phyloP scores from a whole-genome alignment of 192 early-diverging fungal genomes.

The Rhizophagus prolifer region DNA sequence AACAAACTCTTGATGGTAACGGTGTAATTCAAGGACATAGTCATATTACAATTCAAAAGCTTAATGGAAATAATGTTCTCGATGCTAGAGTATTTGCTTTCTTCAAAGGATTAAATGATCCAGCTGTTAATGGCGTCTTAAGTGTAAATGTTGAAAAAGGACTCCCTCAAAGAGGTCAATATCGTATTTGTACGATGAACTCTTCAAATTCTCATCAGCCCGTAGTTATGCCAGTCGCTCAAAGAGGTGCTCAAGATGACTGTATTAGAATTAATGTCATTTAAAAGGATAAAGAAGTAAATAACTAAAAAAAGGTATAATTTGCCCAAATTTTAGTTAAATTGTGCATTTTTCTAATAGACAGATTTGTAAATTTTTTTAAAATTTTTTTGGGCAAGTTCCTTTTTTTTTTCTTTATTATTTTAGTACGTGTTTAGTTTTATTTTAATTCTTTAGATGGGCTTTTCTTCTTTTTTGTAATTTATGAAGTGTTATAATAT shows the following conservation, averaged over 20 bases:
- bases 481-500: no score
- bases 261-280: slow-evolving; percentile 14
- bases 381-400: no score
- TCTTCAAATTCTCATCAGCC: slow-evolving; percentile 5
- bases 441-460: background rate
- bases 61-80: background rate
- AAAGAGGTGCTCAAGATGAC: slow-evolving; percentile 31
- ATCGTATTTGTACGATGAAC: slow-evolving; percentile 25
- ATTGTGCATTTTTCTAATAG: no score
- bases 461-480: background rate
- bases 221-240: slow-evolving; percentile 31
- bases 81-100: background rate
- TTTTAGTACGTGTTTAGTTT: background rate
- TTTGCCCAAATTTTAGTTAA: no score
- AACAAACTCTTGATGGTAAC: background rate
- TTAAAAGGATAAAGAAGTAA: no score
- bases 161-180: background rate
- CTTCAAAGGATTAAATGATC: slow-evolving; percentile 9
- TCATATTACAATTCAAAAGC: background rate
- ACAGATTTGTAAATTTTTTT: no score
- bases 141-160: background rate
- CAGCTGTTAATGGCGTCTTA: background rate
- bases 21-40: background rate
- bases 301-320: no score
- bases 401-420: no score